Conservation (phyloP, 352 stramenopile species). For the Phytophthora nicotianae region DNA sequence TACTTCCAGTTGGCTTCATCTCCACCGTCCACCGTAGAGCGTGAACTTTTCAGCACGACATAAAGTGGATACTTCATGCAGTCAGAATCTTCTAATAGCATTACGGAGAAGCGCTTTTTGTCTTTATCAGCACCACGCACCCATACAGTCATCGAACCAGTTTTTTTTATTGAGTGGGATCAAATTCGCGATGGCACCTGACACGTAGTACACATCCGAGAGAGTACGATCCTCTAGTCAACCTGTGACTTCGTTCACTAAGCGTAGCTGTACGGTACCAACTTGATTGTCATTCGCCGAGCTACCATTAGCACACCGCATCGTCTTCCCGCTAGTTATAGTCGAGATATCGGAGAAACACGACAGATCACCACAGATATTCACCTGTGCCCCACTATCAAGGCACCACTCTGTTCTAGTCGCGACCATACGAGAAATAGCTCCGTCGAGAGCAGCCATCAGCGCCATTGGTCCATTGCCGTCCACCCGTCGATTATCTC, state of each 20-base stretch:
- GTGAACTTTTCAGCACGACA: constrained; percentile 4
- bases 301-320: not conserved
- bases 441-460: not conserved
- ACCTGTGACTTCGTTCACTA: not conserved
- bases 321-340: not conserved
- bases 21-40: not conserved
- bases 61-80: not conserved
- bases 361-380: not conserved
- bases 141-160: not conserved
- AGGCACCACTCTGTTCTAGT: not conserved
- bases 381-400: not conserved
- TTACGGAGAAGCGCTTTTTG: not conserved
- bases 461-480: not conserved
- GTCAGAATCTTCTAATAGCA: constrained; percentile 1
- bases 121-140: constrained; percentile 1
- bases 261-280: not conserved
- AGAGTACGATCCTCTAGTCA: not conserved
- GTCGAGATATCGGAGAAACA: not conserved
- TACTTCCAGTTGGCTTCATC: constrained; percentile 5
- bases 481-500: not conserved
- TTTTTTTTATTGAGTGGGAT: constrained; percentile 11
- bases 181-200: constrained; percentile 7
- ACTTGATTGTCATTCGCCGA: constrained; percentile 4
- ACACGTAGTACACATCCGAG: constrained; percentile 8
- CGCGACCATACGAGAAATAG: not conserved